A percentile compares a stretch with the other conserved stretches of the same genome.
These are phyloP conservation scores for Alternaria panax DNA, from an alignment of 2,329 filamentous ascomycete genomes.

Conservation along the genomic window DNA sequence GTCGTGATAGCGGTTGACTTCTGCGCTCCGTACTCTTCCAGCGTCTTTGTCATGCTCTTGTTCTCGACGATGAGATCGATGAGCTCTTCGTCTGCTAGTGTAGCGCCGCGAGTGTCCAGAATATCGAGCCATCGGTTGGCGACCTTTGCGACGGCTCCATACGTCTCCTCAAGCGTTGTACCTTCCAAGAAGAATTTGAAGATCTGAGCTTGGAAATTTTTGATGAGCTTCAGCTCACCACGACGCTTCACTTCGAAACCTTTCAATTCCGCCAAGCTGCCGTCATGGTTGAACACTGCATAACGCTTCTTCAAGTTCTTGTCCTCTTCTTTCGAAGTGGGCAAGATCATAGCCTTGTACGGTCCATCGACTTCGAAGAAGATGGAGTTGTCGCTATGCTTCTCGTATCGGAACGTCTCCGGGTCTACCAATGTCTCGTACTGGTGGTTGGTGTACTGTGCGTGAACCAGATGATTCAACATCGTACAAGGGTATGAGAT, in stretches of 20 bases:
- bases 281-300: constrained; percentile 98
- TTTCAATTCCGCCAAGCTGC: constrained; percentile 92
- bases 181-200: constrained; percentile 99
- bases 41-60: constrained; percentile 94
- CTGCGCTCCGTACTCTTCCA: constrained; percentile 93
- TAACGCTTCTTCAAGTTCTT: constrained; percentile 99
- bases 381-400: constrained; percentile 97
- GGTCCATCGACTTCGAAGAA: constrained; percentile 99
- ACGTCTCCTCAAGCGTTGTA: constrained; percentile 84
- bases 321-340: constrained; percentile 97
- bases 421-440: constrained; percentile 89
- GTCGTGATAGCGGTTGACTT: constrained; percentile 99
- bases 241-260: constrained; percentile 97
- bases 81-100: constrained; percentile 92
- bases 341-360: constrained; percentile 96
- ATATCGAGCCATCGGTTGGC: constrained; percentile 98
- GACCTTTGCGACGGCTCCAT: constrained; percentile 88
- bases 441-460: constrained; percentile 93
- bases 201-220: constrained; percentile 98
- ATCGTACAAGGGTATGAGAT: constrained; percentile 99
- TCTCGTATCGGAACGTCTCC: constrained; percentile 86
- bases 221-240: constrained; percentile 98
- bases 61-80: constrained; percentile 99
- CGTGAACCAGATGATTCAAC: constrained; percentile 97
- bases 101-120: constrained; percentile 84